Percentiles rank a stretch among this genome's conserved stretches.
Evolutionary conservation across 202 grass and related monocot genomes (phyloP).

Genomic region (Schoenoplectus tabernaemontani): DNA sequence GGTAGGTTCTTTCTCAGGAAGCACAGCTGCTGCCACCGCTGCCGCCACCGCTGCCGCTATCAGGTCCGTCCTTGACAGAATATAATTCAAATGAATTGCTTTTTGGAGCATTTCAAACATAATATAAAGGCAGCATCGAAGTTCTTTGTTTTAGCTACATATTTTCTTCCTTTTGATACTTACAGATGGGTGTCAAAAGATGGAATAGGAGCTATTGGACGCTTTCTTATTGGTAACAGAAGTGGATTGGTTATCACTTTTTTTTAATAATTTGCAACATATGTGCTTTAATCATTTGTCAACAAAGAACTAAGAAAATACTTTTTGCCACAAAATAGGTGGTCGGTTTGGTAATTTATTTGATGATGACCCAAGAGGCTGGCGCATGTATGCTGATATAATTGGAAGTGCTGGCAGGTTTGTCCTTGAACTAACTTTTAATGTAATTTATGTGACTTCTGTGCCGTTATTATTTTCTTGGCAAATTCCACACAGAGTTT

Average conservation of each 20-base stretch:
- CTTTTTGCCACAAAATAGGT: constrained; percentile 39
- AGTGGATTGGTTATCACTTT: constrained; percentile 2
- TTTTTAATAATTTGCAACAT: background rate
- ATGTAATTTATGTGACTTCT: constrained; percentile 13
- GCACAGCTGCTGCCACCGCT: too few species aligned
- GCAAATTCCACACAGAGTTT: constrained; percentile 12
- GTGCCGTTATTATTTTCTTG: constrained; percentile 5
- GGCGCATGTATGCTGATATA: constrained; percentile 98
- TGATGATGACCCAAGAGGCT: constrained; percentile 89
- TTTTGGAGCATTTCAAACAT: constrained; percentile 1
- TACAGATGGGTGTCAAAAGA: constrained; percentile 94
- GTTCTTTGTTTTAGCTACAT: constrained; percentile 1
- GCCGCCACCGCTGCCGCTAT: constrained; percentile 93
- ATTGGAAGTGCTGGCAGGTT: constrained; percentile 95
- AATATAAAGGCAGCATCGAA: background rate
- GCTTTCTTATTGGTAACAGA: constrained; percentile 76
- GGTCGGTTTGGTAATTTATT: constrained; percentile 82
- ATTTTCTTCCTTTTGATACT: background rate
- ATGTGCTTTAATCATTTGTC: background rate
- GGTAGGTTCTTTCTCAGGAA: constrained; percentile 72
- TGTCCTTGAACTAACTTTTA: constrained; percentile 17
- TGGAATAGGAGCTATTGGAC: constrained; percentile 85
- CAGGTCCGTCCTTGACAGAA: constrained; percentile 27
- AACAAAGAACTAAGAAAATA: background rate
- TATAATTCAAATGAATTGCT: background rate